Evolutionary conservation across 768 basidiomycete genomes (phyloP).

Genomic region (Leucosporidium yakuticum): DNA sequence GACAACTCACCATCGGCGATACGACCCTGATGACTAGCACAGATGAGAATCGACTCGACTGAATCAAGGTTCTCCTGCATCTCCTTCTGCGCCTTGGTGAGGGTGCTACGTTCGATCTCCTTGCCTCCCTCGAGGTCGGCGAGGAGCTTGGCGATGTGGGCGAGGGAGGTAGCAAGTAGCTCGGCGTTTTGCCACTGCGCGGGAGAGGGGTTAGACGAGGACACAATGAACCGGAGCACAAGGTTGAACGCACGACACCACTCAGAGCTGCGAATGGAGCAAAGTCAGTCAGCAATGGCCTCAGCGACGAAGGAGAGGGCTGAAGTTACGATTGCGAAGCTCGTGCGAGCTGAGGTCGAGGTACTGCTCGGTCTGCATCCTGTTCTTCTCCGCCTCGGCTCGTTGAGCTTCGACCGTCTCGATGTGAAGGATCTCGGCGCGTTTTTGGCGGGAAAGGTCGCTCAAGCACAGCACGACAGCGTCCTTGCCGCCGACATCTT

Average conservation of each 20-base stretch:
- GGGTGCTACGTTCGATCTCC: neutral
- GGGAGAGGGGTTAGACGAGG: too few relatives aligned
- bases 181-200: constrained; percentile 34
- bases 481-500: too few relatives aligned
- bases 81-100: constrained; percentile 6
- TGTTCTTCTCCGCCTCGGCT: constrained; percentile 11
- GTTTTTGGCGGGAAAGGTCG: constrained; percentile 10
- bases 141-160: constrained; percentile 19
- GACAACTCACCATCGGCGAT: constrained; percentile 25
- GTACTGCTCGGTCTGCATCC: too few relatives aligned
- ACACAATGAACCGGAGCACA: too few relatives aligned
- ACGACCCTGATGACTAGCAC: constrained; percentile 24
- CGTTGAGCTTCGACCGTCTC: constrained; percentile 5
- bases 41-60: constrained; percentile 30
- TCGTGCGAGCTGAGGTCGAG: too few relatives aligned
- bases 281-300: too few relatives aligned
- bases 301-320: too few relatives aligned
- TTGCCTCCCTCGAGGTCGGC: constrained; percentile 5
- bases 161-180: constrained; percentile 20
- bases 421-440: constrained; percentile 1
- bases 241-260: neutral
- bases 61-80: constrained; percentile 31
- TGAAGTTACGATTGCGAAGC: too few relatives aligned
- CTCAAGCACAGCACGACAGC: too few relatives aligned
- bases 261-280: neutral